Base-by-base conservation (phyloP, 2,329 filamentous ascomycete species). In the Paracoccidioides lutzii region DNA sequence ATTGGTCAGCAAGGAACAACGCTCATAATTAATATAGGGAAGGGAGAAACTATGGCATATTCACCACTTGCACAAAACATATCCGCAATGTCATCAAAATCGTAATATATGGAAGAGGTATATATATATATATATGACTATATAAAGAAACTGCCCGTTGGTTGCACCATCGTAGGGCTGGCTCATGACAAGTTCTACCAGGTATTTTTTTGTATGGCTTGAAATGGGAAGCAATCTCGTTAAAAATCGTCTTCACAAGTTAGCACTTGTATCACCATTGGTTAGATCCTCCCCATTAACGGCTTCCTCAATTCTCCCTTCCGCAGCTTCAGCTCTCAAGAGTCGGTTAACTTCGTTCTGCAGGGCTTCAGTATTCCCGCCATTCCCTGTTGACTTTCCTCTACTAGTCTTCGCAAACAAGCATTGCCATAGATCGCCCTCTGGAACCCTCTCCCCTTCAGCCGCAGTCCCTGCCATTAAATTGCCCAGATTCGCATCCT, bases 381-480 rank as follows among this genome's bases (percentile, higher is more conserved):
- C 58, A 12, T 56, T 52, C 30, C 55, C 56, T 41, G 46, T 55
- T 42, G 45, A 60, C 57, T 38, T 50, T 60, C 56, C 52, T 62
- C 66, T 65, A 57, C 68, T 70, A 40, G 66, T 66, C 14, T 77
- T 76, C 0, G 87, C 87, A 75, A 96, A 96, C 1, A 96, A 73
- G 69, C 91, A 97, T 59, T 82, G 81, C 91, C 90, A 96, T 45
- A 97, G 66, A 67, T 96, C 91, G 10, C 82, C 79, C 59, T 85
- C 80, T 46, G 81, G 78, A 3, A 97, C 87, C 56, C 87, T 75
- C 70, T 97, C 93, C 0, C 91, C 91, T 0, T 84, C 84, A 1
- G 80, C 78, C 55, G 80, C 81, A 32, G 83, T 81, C 60, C 84
- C 84, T 42, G 78, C 81, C 71, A 96, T 81, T 56, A 96, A 69